Evolutionary conservation across 2,329 filamentous ascomycete genomes (phyloP).

Genomic region (Aureobasidium namibiae): DNA sequence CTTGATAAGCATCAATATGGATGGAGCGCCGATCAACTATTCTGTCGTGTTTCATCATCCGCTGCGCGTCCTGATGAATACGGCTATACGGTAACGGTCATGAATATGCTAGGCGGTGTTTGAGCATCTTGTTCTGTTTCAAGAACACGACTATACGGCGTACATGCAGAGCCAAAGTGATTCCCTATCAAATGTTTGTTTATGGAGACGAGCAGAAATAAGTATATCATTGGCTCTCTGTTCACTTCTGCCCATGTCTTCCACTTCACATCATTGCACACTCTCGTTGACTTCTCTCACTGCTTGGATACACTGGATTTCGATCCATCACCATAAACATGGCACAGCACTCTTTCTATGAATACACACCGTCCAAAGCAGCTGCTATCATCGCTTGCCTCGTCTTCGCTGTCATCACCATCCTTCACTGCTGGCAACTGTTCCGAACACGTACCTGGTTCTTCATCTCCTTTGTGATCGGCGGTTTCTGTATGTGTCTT

Average conservation of each 20-base stretch:
- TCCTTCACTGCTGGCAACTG: slow-evolving; percentile 35
- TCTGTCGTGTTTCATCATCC: too few species aligned
- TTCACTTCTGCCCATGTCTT: too few species aligned
- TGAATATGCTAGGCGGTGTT: background rate
- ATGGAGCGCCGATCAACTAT: too few species aligned
- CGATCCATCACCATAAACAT: too few species aligned
- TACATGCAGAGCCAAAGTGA: background rate
- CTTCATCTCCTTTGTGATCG: slow-evolving; percentile 39
- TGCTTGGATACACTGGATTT: too few species aligned
- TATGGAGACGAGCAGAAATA: background rate
- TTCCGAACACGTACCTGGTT: slow-evolving; percentile 40
- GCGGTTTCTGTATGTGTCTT: slow-evolving; percentile 37
- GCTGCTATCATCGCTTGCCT: slow-evolving; percentile 39
- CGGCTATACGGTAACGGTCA: background rate
- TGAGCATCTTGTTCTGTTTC: background rate
- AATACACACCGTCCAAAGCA: slow-evolving; percentile 38
- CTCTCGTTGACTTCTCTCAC: too few species aligned
- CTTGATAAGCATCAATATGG: too few species aligned
- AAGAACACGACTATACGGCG: background rate
- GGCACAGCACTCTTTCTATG: background rate
- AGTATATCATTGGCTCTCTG: background rate
- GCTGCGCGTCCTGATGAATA: too few species aligned
- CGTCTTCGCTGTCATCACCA: slow-evolving; percentile 38
- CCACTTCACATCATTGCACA: too few species aligned
- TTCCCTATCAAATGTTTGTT: background rate